Evolutionary conservation across 495 filamentous ascomycete species (phyloP).

Genomic region (Cercophora newfieldiana): DNA sequence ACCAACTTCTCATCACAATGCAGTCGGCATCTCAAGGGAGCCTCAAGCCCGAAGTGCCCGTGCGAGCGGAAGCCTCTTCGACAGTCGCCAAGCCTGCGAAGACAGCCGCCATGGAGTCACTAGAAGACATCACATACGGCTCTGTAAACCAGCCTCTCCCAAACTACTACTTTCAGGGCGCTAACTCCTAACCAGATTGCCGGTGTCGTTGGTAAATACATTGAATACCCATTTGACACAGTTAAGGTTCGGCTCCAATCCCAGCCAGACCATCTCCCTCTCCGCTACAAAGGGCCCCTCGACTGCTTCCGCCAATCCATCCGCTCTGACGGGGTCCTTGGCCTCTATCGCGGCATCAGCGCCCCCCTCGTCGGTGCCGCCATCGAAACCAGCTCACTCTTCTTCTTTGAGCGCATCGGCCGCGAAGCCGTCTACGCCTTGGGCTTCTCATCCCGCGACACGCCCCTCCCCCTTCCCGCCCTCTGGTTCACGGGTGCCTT

Average conservation of each 20-base stretch:
- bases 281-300: conserved; percentile 80
- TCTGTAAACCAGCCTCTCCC: conserved; percentile 58
- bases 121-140: conserved; percentile 81
- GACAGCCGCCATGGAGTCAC: conserved; percentile 61
- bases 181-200: conserved; percentile 58
- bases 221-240: conserved; percentile 98
- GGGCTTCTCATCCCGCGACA: conserved; percentile 51
- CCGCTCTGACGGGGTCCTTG: conserved; percentile 68
- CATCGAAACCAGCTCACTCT: conserved; percentile 88
- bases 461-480: conserved; percentile 65
- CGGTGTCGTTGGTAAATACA: conserved; percentile 88
- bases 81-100: conserved; percentile 19
- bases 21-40: conserved; percentile 14
- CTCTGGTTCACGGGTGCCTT: conserved; percentile 76
- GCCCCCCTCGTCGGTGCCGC: conserved; percentile 91
- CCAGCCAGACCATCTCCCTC: conserved; percentile 79
- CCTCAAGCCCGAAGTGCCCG: conserved; percentile 14
- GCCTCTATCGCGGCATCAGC: conserved; percentile 90
- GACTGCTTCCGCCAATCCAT: conserved; percentile 92
- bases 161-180: conserved; percentile 10
- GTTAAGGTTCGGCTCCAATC: conserved; percentile 84
- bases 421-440: conserved; percentile 58
- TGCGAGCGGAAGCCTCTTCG: conserved; percentile 18
- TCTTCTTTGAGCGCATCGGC: conserved; percentile 79
- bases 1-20: conserved; percentile 11